These are phyloP conservation scores for Lodderomyces jiufengensis DNA, from an alignment of 1,139 yeast species.

Conservation along the genomic window DNA sequence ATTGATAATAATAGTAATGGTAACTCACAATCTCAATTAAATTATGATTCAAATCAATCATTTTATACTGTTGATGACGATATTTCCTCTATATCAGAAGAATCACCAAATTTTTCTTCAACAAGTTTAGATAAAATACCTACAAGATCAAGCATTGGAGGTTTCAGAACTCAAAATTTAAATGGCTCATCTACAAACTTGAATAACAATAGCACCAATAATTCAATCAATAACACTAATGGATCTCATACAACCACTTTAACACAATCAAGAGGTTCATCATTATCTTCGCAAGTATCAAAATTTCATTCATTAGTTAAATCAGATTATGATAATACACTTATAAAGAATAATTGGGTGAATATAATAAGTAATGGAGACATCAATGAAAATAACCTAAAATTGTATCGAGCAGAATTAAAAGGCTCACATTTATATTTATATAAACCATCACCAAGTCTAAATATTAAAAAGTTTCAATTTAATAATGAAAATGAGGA, in stretches of 20 bases:
- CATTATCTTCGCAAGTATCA: slow-evolving; percentile 3
- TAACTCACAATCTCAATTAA: not conserved
- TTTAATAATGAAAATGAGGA: slow-evolving; percentile 10
- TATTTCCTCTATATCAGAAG: slow-evolving; percentile 5
- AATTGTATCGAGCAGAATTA: slow-evolving; percentile 58
- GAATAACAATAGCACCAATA: not conserved
- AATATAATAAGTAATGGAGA: slow-evolving; percentile 35
- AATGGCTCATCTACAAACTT: not conserved
- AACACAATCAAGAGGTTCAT: slow-evolving; percentile 1
- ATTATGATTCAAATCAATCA: not conserved
- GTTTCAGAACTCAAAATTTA: not conserved
- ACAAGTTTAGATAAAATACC: slow-evolving; percentile 1
- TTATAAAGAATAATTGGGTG: slow-evolving; percentile 40
- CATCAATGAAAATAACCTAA: slow-evolving; percentile 37
- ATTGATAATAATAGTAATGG: not conserved
- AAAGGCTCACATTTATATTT: slow-evolving; percentile 59
- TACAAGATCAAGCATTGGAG: not conserved
- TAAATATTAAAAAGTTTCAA: slow-evolving; percentile 46
- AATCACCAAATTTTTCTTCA: slow-evolving; percentile 3
- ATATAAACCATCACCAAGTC: slow-evolving; percentile 50
- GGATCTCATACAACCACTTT: not conserved
- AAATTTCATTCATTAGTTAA: slow-evolving; percentile 21
- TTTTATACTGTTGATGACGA: slow-evolving; percentile 4
- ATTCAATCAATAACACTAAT: not conserved
- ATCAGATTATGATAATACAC: slow-evolving; percentile 32